Evolutionary conservation across 2,329 filamentous ascomycete genomes (phyloP).

Genomic region (Colletotrichum chlorophyti): DNA sequence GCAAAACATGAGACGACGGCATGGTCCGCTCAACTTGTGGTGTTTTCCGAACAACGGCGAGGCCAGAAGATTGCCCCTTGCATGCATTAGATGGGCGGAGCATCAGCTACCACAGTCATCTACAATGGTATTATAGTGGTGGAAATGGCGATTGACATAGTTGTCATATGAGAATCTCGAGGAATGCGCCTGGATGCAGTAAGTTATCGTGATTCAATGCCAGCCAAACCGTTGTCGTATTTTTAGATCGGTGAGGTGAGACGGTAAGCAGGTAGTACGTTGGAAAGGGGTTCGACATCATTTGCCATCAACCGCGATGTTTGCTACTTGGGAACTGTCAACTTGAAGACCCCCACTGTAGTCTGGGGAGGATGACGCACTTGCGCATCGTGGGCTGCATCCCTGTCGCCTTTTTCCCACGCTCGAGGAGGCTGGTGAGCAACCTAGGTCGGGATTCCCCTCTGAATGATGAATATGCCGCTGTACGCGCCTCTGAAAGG

Average conservation of each 20-base stretch:
- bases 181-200: not conserved
- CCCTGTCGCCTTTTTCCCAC: slow-evolving; percentile 8
- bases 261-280: slow-evolving; percentile 21
- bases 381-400: slow-evolving; percentile 6
- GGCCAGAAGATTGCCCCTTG: not conserved
- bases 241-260: not conserved
- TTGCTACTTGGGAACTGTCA: slow-evolving; percentile 7
- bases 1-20: slow-evolving; percentile 11
- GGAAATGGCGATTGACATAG: not conserved
- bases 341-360: slow-evolving; percentile 2
- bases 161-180: not conserved
- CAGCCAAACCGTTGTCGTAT: not conserved
- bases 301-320: not conserved
- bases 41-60: slow-evolving; percentile 12
- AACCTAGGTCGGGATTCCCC: not conserved
- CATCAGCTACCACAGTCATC: no score
- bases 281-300: not conserved
- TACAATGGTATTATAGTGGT: no score
- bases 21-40: slow-evolving; percentile 1
- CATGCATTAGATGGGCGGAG: not conserved
- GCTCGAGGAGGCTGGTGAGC: slow-evolving; percentile 12
- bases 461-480: slow-evolving; percentile 7
- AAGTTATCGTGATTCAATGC: not conserved
- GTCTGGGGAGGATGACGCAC: slow-evolving; percentile 26
- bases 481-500: slow-evolving; percentile 8